Conservation (phyloP, 2,329 filamentous ascomycete species). For the Truncatella angustata region DNA sequence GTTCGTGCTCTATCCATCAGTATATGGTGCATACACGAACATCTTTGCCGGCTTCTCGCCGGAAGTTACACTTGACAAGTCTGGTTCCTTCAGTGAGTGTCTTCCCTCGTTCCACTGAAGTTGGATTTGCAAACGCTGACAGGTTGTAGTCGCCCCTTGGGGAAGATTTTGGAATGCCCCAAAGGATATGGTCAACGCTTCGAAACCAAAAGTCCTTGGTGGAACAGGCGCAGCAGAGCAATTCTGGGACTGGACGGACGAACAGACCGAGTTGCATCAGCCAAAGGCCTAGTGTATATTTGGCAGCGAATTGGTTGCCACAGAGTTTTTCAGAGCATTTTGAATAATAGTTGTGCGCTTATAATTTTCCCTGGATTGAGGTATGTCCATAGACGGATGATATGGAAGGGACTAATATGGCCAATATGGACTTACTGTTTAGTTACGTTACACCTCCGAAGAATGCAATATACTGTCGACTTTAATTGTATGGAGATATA, state of each 20-base stretch:
- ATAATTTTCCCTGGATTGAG: too few relatives aligned
- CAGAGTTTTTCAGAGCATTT: too few relatives aligned
- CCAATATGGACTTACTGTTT: too few relatives aligned
- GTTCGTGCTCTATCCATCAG: constrained; percentile 16
- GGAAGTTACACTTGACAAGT: constrained; percentile 31
- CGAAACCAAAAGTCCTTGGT: neutral
- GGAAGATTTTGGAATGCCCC: constrained; percentile 34
- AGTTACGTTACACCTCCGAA: too few relatives aligned
- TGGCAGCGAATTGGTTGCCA: neutral
- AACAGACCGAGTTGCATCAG: neutral
- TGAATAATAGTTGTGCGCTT: too few relatives aligned
- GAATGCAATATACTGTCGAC: too few relatives aligned
- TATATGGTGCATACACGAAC: constrained; percentile 40
- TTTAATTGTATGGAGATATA: too few relatives aligned
- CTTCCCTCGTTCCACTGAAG: too few relatives aligned
- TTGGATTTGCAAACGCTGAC: too few relatives aligned
- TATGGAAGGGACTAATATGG: too few relatives aligned
- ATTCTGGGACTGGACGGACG: neutral
- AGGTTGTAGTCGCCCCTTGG: constrained; percentile 42
- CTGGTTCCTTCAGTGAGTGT: constrained; percentile 28
- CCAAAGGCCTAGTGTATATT: neutral
- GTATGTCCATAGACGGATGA: too few relatives aligned
- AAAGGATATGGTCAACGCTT: constrained; percentile 23
- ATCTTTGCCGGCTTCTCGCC: constrained; percentile 37
- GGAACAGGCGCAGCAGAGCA: neutral